Conservation (phyloP, 495 filamentous ascomycete species). For the Hyphodiscus hymeniophilus region DNA sequence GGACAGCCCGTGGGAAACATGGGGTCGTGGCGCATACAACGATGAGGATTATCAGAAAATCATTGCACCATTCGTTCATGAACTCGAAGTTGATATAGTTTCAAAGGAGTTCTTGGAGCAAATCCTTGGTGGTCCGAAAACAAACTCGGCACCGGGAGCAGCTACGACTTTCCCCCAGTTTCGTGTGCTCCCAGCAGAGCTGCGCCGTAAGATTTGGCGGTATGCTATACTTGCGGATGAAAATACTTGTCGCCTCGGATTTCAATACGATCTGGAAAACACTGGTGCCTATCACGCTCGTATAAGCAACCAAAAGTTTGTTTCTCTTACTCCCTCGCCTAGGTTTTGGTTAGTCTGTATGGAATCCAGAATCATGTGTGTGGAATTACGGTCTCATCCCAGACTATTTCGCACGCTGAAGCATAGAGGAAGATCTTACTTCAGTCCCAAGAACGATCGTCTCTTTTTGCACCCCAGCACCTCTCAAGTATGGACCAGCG, state of each 20-base stretch:
- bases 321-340: background rate
- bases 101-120: too few relatives aligned
- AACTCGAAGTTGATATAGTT: too few relatives aligned
- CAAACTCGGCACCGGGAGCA: too few relatives aligned
- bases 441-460: conserved; percentile 6
- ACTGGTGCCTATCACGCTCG: background rate
- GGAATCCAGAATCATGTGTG: conserved; percentile 1
- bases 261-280: too few relatives aligned
- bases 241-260: background rate
- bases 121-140: too few relatives aligned
- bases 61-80: too few relatives aligned
- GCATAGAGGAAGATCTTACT: conserved; percentile 1
- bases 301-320: background rate
- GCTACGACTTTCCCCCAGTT: background rate
- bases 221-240: background rate
- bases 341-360: background rate
- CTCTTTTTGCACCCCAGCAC: conserved; percentile 8
- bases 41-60: too few relatives aligned
- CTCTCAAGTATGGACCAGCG: background rate
- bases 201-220: conserved; percentile 8
- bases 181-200: background rate
- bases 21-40: too few relatives aligned
- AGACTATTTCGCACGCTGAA: too few relatives aligned
- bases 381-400: too few relatives aligned
- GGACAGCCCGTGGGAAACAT: too few relatives aligned